phyloP scores from a whole-genome alignment of 805 yeast genomes.

The Sungouiella thailandica region DNA sequence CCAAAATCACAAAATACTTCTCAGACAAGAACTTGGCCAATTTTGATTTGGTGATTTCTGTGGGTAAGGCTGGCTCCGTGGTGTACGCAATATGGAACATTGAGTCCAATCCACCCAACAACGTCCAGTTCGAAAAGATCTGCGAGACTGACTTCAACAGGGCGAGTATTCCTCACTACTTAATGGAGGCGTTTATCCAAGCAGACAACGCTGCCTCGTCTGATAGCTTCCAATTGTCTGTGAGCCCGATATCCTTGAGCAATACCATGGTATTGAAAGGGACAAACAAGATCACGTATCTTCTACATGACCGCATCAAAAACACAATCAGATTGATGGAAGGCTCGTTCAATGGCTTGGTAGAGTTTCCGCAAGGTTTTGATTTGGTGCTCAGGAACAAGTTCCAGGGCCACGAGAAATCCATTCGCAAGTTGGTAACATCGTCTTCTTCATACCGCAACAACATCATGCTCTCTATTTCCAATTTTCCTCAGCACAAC shows the following conservation, averaged over 20 bases:
- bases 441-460: constrained; percentile 39
- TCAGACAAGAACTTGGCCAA: constrained; percentile 6
- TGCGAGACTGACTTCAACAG: constrained; percentile 7
- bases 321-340: constrained; percentile 26
- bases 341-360: constrained; percentile 11
- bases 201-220: not conserved
- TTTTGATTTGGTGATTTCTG: constrained; percentile 33
- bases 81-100: constrained; percentile 48
- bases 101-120: constrained; percentile 51
- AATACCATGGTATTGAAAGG: not conserved
- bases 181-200: not conserved
- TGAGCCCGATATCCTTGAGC: not conserved
- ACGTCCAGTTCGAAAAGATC: constrained; percentile 39
- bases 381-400: constrained; percentile 32
- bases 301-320: constrained; percentile 36
- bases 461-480: constrained; percentile 31
- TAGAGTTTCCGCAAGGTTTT: constrained; percentile 1
- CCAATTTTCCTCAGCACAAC: constrained; percentile 34
- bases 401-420: constrained; percentile 82
- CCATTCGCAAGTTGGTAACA: constrained; percentile 61
- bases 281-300: constrained; percentile 11
- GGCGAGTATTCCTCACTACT: constrained; percentile 9
- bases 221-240: not conserved
- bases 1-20: not conserved
- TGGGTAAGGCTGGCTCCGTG: constrained; percentile 39